phyloP scores from a whole-genome alignment of 352 stramenopile species.

The Globisporangium iwayamae region DNA sequence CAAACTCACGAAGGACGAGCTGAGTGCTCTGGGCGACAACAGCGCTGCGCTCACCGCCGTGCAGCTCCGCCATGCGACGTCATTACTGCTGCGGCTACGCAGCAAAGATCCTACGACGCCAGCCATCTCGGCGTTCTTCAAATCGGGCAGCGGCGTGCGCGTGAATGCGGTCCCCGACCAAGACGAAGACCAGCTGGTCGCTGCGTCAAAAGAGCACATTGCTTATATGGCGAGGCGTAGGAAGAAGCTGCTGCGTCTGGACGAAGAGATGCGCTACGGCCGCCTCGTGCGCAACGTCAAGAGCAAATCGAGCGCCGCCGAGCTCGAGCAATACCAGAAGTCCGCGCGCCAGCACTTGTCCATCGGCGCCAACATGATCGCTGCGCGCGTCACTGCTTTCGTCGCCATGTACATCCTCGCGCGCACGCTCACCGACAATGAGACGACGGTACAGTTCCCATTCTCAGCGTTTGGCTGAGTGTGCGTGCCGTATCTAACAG shows the following conservation, averaged over 20 bases:
- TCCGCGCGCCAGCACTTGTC: slow-evolving; percentile 77
- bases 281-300: slow-evolving; percentile 74
- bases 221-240: slow-evolving; percentile 50
- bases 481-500: background rate
- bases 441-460: slow-evolving; percentile 55
- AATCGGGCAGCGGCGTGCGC: background rate
- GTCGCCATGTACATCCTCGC: slow-evolving; percentile 77
- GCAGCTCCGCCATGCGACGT: slow-evolving; percentile 10
- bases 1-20: slow-evolving; percentile 3
- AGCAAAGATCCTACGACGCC: slow-evolving; percentile 5
- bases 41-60: background rate
- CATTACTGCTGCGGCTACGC: slow-evolving; percentile 7
- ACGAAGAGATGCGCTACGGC: slow-evolving; percentile 80
- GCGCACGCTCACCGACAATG: slow-evolving; percentile 57
- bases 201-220: slow-evolving; percentile 9
- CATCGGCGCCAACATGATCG: slow-evolving; percentile 84
- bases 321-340: slow-evolving; percentile 58
- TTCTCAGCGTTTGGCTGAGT: background rate
- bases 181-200: background rate
- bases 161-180: background rate
- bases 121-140: slow-evolving; percentile 12
- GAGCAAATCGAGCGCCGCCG: slow-evolving; percentile 31
- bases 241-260: slow-evolving; percentile 61
- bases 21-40: background rate
- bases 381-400: slow-evolving; percentile 75